phyloP scores from a whole-genome alignment of 148 eudicot species.

The Persicaria tinctoria region DNA sequence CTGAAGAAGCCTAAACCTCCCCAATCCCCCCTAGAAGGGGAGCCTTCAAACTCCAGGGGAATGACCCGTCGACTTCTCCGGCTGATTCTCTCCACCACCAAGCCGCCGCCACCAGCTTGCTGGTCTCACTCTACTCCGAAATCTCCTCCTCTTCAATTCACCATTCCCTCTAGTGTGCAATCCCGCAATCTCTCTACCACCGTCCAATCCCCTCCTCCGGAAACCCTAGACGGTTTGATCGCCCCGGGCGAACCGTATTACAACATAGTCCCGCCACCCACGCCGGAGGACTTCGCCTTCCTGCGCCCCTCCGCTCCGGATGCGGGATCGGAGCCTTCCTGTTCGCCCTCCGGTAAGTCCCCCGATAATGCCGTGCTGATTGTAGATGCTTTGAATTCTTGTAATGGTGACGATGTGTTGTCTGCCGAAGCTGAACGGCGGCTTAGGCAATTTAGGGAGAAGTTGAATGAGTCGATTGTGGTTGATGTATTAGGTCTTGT shows the following conservation, averaged over 20 bases:
- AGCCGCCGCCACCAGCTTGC: not conserved
- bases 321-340: constrained; percentile 14
- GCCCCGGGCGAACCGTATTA: constrained; percentile 23
- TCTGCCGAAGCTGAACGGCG: constrained; percentile 39
- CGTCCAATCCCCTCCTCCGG: constrained; percentile 12
- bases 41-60: constrained; percentile 12
- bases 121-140: not conserved
- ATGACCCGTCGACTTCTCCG: constrained; percentile 10
- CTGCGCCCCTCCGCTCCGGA: constrained; percentile 27
- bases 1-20: constrained; percentile 8
- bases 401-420: constrained; percentile 35
- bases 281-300: constrained; percentile 34
- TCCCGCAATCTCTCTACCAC: constrained; percentile 24
- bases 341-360: constrained; percentile 32
- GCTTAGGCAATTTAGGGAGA: constrained; percentile 62
- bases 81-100: constrained; percentile 11
- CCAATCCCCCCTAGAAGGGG: not conserved
- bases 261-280: constrained; percentile 11
- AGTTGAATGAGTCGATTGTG: constrained; percentile 46
- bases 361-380: constrained; percentile 37
- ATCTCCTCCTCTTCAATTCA: not conserved
- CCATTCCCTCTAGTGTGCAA: not conserved
- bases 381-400: constrained; percentile 36
- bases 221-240: constrained; percentile 28
- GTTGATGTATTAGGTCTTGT: constrained; percentile 58